phyloP scores from a whole-genome alignment of 805 yeast species.

The Cyberlindnera mississippiensis region DNA sequence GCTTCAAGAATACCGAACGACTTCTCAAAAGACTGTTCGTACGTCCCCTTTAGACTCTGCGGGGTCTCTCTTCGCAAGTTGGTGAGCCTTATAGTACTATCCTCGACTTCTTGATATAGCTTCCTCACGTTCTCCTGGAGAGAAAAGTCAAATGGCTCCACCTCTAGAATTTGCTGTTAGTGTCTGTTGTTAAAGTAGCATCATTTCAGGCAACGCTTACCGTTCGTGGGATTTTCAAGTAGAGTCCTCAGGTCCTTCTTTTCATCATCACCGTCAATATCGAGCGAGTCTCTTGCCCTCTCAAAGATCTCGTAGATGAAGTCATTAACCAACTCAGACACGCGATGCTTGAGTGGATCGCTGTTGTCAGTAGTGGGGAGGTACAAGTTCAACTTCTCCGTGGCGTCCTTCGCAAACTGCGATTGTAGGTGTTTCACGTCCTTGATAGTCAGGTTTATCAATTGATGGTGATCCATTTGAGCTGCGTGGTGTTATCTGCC shows the following conservation, averaged over 20 bases:
- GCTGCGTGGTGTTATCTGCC: neutral
- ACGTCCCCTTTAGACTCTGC: constrained; percentile 33
- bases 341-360: constrained; percentile 45
- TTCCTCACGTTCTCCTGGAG: constrained; percentile 57
- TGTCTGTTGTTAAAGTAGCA: too few relatives aligned
- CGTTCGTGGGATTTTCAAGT: constrained; percentile 24
- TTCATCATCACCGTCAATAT: constrained; percentile 50
- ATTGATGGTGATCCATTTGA: constrained; percentile 27
- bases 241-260: constrained; percentile 22
- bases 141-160: constrained; percentile 69
- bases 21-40: constrained; percentile 35
- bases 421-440: constrained; percentile 49
- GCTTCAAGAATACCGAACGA: constrained; percentile 26
- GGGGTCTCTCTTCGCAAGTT: constrained; percentile 54
- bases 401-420: constrained; percentile 39
- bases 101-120: constrained; percentile 57
- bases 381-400: constrained; percentile 44
- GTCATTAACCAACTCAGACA: constrained; percentile 39
- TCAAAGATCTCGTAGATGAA: constrained; percentile 54
- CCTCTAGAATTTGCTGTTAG: constrained; percentile 29
- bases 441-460: constrained; percentile 45
- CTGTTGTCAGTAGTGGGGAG: constrained; percentile 37
- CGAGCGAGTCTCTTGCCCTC: constrained; percentile 48
- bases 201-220: too few relatives aligned
- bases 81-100: constrained; percentile 53